phyloP scores from a whole-genome alignment of 192 early-diverging fungal species.

The Helicostylum pulchrum region DNA sequence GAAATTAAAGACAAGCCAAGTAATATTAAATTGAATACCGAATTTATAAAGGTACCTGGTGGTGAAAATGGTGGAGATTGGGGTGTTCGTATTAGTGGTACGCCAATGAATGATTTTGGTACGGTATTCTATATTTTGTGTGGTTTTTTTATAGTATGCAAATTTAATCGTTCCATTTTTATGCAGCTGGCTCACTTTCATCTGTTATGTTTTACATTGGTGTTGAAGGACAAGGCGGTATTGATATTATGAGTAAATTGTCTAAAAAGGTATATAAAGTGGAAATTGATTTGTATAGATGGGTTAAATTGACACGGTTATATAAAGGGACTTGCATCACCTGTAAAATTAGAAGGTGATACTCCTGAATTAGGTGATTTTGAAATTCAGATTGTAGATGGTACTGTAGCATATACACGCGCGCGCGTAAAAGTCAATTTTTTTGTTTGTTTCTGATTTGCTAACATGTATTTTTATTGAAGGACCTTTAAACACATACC shows the following conservation, averaged over 20 bases:
- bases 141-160: too few species aligned
- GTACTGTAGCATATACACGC: slow-evolving; percentile 29
- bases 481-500: slow-evolving; percentile 23
- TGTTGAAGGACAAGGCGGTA: slow-evolving; percentile 66
- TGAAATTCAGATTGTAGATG: slow-evolving; percentile 54
- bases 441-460: background rate
- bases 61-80: slow-evolving; percentile 69
- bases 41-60: slow-evolving; percentile 70
- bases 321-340: slow-evolving; percentile 32
- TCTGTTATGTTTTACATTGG: slow-evolving; percentile 76
- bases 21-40: slow-evolving; percentile 66
- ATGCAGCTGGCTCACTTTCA: background rate
- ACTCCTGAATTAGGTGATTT: slow-evolving; percentile 75
- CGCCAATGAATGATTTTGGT: slow-evolving; percentile 47
- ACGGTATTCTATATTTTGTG: background rate
- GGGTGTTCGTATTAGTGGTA: slow-evolving; percentile 76
- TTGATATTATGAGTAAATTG: slow-evolving; percentile 42
- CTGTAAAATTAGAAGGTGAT: slow-evolving; percentile 49
- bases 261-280: background rate
- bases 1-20: slow-evolving; percentile 61
- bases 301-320: background rate
- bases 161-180: too few species aligned
- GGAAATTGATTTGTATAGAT: background rate
- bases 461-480: background rate
- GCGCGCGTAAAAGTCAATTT: background rate